Conservation (phyloP, 2,329 filamentous ascomycete genomes). For the Helminthosporium solani region DNA sequence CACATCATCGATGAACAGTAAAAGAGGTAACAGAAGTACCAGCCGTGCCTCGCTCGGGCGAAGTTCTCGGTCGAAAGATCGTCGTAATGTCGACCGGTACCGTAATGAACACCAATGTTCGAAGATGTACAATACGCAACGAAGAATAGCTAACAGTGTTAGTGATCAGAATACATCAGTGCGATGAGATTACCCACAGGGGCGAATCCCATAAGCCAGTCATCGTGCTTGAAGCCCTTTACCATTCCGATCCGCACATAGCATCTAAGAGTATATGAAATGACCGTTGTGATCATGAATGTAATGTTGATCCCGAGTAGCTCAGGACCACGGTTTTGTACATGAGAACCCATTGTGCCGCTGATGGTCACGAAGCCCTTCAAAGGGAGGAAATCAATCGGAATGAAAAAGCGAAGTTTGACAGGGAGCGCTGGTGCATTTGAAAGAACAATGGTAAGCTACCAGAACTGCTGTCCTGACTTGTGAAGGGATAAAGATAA, state of each 20-base stretch:
- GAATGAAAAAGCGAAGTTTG: not conserved
- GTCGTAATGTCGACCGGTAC: constrained; percentile 30
- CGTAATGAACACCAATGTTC: constrained; percentile 29
- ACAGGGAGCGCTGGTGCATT: not conserved
- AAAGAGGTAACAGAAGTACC: constrained; percentile 39
- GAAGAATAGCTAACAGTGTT: constrained; percentile 21
- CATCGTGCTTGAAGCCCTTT: constrained; percentile 38
- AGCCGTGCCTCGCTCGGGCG: constrained; percentile 28
- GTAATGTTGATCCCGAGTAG: constrained; percentile 32
- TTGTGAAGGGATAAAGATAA: not conserved
- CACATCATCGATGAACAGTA: constrained; percentile 35
- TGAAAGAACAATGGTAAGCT: not conserved
- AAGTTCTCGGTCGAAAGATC: constrained; percentile 23
- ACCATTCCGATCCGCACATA: constrained; percentile 37
- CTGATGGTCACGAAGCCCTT: not conserved
- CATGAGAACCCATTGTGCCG: constrained; percentile 22
- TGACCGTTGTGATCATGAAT: constrained; percentile 26
- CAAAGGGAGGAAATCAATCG: not conserved
- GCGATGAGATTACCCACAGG: constrained; percentile 19
- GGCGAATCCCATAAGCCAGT: constrained; percentile 38
- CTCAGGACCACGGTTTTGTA: constrained; percentile 37
- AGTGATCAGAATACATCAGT: constrained; percentile 4
- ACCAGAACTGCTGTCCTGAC: not conserved
- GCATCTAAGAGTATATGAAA: constrained; percentile 30
- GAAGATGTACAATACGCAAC: constrained; percentile 27